Conservation (phyloP, 306 rosid genomes). For the Casuarina cunninghamiana region DNA sequence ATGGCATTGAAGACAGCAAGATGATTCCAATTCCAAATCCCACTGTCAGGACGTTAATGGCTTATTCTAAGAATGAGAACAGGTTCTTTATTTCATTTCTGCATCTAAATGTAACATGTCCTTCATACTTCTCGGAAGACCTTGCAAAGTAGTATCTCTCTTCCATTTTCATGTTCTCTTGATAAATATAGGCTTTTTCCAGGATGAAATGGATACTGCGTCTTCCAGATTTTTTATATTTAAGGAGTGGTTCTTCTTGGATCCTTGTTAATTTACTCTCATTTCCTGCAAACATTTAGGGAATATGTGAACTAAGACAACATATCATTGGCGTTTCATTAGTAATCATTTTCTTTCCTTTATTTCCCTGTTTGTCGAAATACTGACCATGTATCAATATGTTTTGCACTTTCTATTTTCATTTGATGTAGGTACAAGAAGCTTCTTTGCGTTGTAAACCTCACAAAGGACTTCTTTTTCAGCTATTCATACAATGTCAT, state of each 20-base stretch:
- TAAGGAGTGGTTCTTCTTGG: slow-evolving; percentile 31
- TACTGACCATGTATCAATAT: slow-evolving; percentile 38
- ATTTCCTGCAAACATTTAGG: slow-evolving; percentile 64
- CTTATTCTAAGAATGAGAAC: slow-evolving; percentile 92
- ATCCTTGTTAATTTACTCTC: slow-evolving; percentile 41
- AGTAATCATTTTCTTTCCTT: slow-evolving; percentile 43
- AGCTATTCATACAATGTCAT: slow-evolving; percentile 95
- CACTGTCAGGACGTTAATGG: slow-evolving; percentile 70
- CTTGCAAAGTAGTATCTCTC: slow-evolving; percentile 45
- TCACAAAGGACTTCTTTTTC: slow-evolving; percentile 97
- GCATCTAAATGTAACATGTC: slow-evolving; percentile 75
- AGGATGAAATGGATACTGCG: slow-evolving; percentile 28
- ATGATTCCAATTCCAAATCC: slow-evolving; percentile 87
- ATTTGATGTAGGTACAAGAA: slow-evolving; percentile 91
- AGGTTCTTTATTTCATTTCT: slow-evolving; percentile 92
- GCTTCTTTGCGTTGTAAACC: slow-evolving; percentile 96
- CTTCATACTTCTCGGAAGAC: slow-evolving; percentile 54
- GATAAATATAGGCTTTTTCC: slow-evolving; percentile 26
- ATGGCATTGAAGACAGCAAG: slow-evolving; percentile 74
- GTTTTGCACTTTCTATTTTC: slow-evolving; percentile 32
- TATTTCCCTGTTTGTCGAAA: slow-evolving; percentile 10
- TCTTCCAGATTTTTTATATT: slow-evolving; percentile 26
- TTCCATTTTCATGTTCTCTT: background rate
- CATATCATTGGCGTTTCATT: slow-evolving; percentile 57
- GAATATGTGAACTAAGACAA: slow-evolving; percentile 69